Conservation (phyloP, 495 filamentous ascomycete genomes). For the Talaromyces borbonicus region DNA sequence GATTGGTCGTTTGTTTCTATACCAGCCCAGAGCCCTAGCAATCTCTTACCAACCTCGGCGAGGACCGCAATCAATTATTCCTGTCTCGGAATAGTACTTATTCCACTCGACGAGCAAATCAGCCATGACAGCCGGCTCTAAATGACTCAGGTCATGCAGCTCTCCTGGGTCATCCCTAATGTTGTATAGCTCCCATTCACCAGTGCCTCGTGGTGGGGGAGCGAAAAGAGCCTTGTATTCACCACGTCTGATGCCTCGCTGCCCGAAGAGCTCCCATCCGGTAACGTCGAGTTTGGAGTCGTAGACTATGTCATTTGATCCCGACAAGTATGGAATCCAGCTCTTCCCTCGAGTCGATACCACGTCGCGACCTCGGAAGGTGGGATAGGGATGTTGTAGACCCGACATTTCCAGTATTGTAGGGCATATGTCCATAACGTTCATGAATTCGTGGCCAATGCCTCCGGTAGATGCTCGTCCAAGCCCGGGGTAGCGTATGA, state of each 20-base stretch:
- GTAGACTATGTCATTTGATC: neutral
- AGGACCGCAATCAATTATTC: neutral
- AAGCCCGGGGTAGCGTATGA: conserved; percentile 24
- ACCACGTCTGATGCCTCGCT: conserved; percentile 11
- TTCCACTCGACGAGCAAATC: conserved; percentile 10
- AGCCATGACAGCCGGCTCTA: conserved; percentile 9
- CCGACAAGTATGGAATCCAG: conserved; percentile 12
- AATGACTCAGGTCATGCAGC: conserved; percentile 12
- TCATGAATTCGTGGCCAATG: conserved; percentile 33
- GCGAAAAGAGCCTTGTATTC: conserved; percentile 14
- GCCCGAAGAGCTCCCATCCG: conserved; percentile 13
- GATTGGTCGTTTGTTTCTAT: neutral
- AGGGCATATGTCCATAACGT: conserved; percentile 41
- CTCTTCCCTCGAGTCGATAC: conserved; percentile 36
- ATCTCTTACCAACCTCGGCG: neutral
- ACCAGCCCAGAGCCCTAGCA: neutral
- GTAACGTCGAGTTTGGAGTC: conserved; percentile 6
- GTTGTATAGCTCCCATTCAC: conserved; percentile 18
- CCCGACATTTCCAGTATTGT: conserved; percentile 41
- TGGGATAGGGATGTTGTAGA: conserved; percentile 34
- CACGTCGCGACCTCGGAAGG: conserved; percentile 32
- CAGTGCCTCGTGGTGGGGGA: conserved; percentile 12
- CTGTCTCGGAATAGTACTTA: conserved; percentile 4
- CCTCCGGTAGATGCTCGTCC: conserved; percentile 9
- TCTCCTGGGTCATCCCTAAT: conserved; percentile 12